Evolutionary conservation across 2,329 filamentous ascomycete species (phyloP).

Genomic region (Tolypocladium nubicola): DNA sequence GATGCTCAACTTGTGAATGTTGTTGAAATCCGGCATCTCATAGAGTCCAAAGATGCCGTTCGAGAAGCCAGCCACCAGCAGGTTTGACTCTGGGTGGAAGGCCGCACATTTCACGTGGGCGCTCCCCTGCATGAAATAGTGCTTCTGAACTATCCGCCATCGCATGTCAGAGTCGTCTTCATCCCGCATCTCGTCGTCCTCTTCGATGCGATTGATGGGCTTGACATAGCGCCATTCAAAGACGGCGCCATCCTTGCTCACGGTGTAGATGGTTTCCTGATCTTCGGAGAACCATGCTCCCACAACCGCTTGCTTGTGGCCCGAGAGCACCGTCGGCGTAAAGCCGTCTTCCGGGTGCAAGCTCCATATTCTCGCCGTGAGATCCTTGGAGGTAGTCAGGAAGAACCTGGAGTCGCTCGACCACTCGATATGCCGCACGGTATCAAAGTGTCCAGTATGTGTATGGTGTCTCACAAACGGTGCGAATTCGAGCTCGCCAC

Average conservation of each 20-base stretch:
- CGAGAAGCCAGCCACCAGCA: conserved; percentile 95
- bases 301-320: conserved; percentile 81
- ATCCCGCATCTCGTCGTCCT: conserved; percentile 49
- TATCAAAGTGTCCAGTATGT: conserved; percentile 82
- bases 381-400: conserved; percentile 79
- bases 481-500: conserved; percentile 85
- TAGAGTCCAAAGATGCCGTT: conserved; percentile 91
- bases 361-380: conserved; percentile 94
- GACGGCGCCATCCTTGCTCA: conserved; percentile 93
- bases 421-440: conserved; percentile 81
- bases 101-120: conserved; percentile 82
- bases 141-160: conserved; percentile 83
- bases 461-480: conserved; percentile 85
- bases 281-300: conserved; percentile 96
- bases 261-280: conserved; percentile 91
- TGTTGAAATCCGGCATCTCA: conserved; percentile 90
- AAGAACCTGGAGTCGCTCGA: conserved; percentile 95
- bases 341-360: conserved; percentile 79
- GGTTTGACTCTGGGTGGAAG: conserved; percentile 75
- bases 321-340: conserved; percentile 77
- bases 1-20: conserved; percentile 86
- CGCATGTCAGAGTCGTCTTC: conserved; percentile 56
- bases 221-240: conserved; percentile 84
- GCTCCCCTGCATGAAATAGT: conserved; percentile 90
- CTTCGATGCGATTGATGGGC: conserved; percentile 42